phyloP scores from a whole-genome alignment of 345 rosid genomes.

The Nephelium lappaceum region DNA sequence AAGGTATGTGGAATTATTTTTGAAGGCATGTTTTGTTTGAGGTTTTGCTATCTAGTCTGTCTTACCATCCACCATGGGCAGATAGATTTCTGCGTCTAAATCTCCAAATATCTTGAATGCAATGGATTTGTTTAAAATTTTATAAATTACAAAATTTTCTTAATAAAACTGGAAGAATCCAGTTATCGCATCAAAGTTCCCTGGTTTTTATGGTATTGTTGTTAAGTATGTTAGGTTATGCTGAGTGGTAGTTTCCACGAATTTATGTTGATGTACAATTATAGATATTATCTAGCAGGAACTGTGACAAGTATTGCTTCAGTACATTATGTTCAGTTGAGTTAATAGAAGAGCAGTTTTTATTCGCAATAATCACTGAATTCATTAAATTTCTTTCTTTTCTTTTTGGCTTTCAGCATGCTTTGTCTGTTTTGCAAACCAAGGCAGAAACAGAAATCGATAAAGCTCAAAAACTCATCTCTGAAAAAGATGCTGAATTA shows the following conservation, averaged over 20 bases:
- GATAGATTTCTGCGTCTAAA: neutral
- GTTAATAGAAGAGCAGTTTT: neutral
- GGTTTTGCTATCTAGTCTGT: slow-evolving; percentile 4
- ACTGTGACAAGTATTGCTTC: neutral
- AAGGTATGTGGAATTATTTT: slow-evolving; percentile 49
- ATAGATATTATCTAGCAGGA: too few species aligned
- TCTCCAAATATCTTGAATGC: neutral
- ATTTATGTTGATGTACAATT: neutral
- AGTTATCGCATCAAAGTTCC: neutral
- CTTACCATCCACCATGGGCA: neutral
- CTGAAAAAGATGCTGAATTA: slow-evolving; percentile 74
- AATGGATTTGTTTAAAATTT: neutral
- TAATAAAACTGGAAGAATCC: neutral
- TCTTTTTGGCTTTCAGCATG: slow-evolving; percentile 42
- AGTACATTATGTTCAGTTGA: neutral
- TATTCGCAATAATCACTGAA: neutral
- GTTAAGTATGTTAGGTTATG: neutral
- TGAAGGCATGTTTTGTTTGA: neutral
- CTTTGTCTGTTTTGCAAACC: slow-evolving; percentile 66
- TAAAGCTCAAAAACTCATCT: slow-evolving; percentile 69
- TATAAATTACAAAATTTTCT: neutral
- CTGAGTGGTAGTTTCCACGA: neutral
- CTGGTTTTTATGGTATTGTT: neutral
- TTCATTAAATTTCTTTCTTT: neutral
- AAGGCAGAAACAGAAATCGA: slow-evolving; percentile 72